Base-by-base conservation (phyloP, 1,284 basidiomycete species). In the Puccinia horiana region DNA sequence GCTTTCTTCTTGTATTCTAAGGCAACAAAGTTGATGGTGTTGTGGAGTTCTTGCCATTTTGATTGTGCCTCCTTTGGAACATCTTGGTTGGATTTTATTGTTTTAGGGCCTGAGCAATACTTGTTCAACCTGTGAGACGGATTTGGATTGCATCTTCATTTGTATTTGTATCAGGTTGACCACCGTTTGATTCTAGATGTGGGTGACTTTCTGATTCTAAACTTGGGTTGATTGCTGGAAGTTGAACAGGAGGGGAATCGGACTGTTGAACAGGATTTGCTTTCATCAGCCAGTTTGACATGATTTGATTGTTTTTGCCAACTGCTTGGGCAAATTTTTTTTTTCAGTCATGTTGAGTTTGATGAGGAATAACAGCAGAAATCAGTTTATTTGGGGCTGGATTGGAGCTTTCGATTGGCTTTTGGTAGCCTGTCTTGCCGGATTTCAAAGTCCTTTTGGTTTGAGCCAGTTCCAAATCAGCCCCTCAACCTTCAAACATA, bases 1-100 rank as follows among this genome's bases (percentile, higher is more conserved):
- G 58, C 58, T 63, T 63, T 63, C 35, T 63, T 63, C 58, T 32
- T 63, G 58, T 63, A 63, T 63, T 63, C 26, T 5, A 23, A 63
- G 58, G 58, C 58, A 63, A 63, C 58, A 63, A 63, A 63, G 6
- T 63, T 32, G 26, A 63, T 63, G 5, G 58, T n/a, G 4, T 18
- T 29, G 16, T 63, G 16, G 4, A 63, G 58, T 11, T 26, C 16
- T 63, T 63, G 8, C 58, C 58, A 63, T 32, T 63, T 18, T 29
- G 12, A 29, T 63, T 29, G 35, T 29, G 26, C 58, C 20, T 32
- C 5, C 4, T 2, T 8, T 63, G 11, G 23, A 23, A 12, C 35
- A 63, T 29, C 58, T 29, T 29, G 56, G 23, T 58, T 58, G 29
- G 56, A 29, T 58, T 58, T 47, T 5, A 58, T 32, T 32, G 23